A percentile compares a stretch with the other conserved stretches of the same genome.
Conservation (phyloP, 331 rosid species). For the Malus hybrid region DNA sequence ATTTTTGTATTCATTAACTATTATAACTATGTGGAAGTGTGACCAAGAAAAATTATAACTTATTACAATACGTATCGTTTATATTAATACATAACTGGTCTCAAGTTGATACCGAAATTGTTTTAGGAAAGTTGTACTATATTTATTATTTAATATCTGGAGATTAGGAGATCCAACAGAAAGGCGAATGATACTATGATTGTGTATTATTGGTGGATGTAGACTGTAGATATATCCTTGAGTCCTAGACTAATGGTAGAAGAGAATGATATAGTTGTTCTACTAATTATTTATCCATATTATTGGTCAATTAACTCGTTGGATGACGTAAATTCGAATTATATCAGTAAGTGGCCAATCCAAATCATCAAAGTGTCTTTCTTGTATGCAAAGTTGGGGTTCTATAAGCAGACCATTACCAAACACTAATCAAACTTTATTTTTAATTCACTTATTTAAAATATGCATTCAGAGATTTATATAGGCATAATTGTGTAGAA, state of each 20-base stretch:
- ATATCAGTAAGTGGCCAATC: background rate
- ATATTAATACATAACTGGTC: no score
- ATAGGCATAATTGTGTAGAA: background rate
- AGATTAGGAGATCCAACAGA: background rate
- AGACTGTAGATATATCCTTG: background rate
- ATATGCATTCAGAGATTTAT: background rate
- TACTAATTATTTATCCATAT: background rate
- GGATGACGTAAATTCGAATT: background rate
- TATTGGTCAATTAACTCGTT: background rate
- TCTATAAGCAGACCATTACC: background rate
- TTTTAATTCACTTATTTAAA: background rate
- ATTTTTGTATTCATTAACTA: no score
- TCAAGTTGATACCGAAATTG: no score
- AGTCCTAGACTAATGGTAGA: background rate
- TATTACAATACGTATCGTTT: no score
- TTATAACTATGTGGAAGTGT: no score
- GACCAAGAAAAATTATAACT: no score
- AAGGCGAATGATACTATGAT: background rate
- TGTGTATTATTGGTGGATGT: conserved; percentile 4
- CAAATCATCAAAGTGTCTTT: background rate
- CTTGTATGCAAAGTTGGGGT: background rate
- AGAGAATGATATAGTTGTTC: background rate
- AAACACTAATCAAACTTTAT: background rate
- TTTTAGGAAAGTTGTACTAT: no score
- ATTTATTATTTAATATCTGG: no score